Evolutionary conservation across 495 filamentous ascomycete genomes (phyloP), one percentile per base, ranked within the genome.

Genomic region (Penicillium chermesinum): DNA sequence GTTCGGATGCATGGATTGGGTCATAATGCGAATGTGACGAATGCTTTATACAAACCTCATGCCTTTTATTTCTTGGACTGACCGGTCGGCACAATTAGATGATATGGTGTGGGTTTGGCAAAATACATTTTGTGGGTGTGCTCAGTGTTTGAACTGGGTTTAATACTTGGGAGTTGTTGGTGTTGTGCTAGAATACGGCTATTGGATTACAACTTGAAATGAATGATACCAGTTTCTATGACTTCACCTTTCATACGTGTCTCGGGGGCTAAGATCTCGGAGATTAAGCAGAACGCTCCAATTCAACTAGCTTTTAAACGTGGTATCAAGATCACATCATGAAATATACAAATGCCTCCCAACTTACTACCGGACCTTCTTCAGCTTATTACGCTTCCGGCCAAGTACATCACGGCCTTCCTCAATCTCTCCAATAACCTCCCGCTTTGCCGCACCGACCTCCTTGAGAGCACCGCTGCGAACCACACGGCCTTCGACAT

Each of bases 371-470:
- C 69, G 61, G 18, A 71, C 64, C 57, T 73, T 73, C 59, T 73
- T 73, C 52, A 75, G 51, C 58, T 69, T 74, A 46, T 73, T 71
- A 32, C 63, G 58, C 58, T 69, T 72, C 15, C 70, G 56, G 20
- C 72, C 72, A 44, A 73, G 44, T n/a, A 96, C 87, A 65, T 96
- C 90, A 55, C 85, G 82, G 3, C 86, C 84, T 70, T 97, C 91
- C 54, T 95, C 93, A 63, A 97, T 87, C 67, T 91, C 87, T 45
- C 95, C 65, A 59, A 86, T 55, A 2, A 90, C 94, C 65, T 94
- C 86, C 41, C 91, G 75, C 75, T 96, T 97, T 75, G 89, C 91
- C 67, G 89, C 84, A 10, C 88, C 84, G 10, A 99, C 91, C 36
- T 86, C 69, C 77, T 95, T 95, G 61, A 99, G 66, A 39, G 81